A percentile compares a stretch with the other conserved stretches of the same genome.
phyloP scores from a whole-genome alignment of 1,284 basidiomycete species.

The Apiotrichum montevideense region DNA sequence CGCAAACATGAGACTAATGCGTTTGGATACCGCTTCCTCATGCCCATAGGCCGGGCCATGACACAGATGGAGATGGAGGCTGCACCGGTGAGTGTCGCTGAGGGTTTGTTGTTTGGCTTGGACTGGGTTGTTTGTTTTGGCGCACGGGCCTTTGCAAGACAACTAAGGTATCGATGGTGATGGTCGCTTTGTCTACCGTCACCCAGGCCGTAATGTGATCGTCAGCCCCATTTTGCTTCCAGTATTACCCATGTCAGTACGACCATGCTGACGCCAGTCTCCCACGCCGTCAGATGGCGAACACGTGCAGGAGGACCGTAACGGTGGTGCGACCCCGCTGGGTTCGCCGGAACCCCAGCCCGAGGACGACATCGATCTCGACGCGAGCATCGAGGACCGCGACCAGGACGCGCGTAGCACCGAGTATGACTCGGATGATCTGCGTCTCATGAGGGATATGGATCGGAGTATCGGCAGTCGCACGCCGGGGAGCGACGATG shows the following conservation, averaged over 20 bases:
- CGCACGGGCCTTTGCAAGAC: too few species aligned
- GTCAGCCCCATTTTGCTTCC: too few species aligned
- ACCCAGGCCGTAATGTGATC: too few species aligned
- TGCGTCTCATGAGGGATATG: slow-evolving; percentile 16
- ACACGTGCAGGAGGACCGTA: slow-evolving; percentile 38
- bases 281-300: slow-evolving; percentile 40
- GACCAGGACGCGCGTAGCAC: slow-evolving; percentile 9
- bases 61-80: slow-evolving; percentile 45
- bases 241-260: too few species aligned
- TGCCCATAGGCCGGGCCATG: slow-evolving; percentile 36
- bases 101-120: too few species aligned
- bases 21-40: slow-evolving; percentile 41
- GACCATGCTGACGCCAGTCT: slow-evolving; percentile 20
- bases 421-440: slow-evolving; percentile 17
- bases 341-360: not conserved
- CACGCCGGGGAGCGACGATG: slow-evolving; percentile 5
- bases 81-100: slow-evolving; percentile 29
- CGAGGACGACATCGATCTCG: slow-evolving; percentile 11
- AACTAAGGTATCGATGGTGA: too few species aligned
- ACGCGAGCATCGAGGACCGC: slow-evolving; percentile 14
- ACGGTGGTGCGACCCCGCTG: not conserved
- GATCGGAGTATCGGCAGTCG: slow-evolving; percentile 11
- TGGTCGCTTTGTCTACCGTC: too few species aligned
- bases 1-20: slow-evolving; percentile 32
- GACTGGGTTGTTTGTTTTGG: too few species aligned